Conservation (phyloP, 306 rosid species). For the Malus fusca region DNA sequence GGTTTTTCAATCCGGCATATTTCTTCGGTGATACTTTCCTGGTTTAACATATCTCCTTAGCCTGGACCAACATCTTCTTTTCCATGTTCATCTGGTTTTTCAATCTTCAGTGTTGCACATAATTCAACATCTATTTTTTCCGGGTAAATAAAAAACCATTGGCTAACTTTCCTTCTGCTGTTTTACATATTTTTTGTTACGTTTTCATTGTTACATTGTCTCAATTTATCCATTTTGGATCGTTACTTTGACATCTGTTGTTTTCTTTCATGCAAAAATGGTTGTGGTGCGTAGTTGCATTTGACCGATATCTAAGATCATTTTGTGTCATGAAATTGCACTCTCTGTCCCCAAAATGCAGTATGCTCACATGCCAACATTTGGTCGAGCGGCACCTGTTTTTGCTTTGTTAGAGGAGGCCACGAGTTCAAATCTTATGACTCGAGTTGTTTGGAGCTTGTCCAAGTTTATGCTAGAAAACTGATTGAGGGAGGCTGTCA, state of each 20-base stretch:
- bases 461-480: not conserved
- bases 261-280: not conserved
- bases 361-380: not conserved
- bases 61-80: not conserved
- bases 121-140: not conserved
- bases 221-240: not conserved
- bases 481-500: not conserved
- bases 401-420: too few species aligned
- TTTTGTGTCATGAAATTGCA: too few species aligned
- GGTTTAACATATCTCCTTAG: not conserved
- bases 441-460: too few species aligned
- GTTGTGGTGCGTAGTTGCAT: too few species aligned
- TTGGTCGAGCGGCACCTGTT: too few species aligned
- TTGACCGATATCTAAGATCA: too few species aligned
- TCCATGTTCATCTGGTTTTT: not conserved
- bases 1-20: too few species aligned
- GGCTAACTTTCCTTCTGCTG: not conserved
- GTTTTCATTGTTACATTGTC: not conserved
- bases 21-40: not conserved
- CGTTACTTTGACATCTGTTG: not conserved
- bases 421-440: too few species aligned
- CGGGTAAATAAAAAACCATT: not conserved
- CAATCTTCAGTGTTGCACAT: not conserved
- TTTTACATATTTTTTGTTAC: not conserved
- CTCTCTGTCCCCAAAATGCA: too few species aligned